Conservation (phyloP, 176 grass and related monocot species). For the Musa itinerans region DNA sequence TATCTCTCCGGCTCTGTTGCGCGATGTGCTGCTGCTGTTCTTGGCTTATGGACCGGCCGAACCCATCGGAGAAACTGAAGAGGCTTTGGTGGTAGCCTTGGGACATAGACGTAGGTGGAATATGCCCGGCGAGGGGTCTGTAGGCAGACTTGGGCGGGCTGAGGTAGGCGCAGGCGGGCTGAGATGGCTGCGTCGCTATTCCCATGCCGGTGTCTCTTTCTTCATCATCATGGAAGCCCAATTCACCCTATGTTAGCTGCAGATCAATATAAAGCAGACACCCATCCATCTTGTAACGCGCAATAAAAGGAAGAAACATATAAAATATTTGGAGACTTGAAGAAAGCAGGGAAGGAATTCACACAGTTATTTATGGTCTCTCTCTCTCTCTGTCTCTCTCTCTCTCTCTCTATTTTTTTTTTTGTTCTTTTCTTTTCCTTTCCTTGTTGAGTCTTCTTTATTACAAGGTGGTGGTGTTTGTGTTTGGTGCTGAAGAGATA, state of each 20-base stretch:
- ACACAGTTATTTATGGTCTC: no score
- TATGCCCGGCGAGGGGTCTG: neutral
- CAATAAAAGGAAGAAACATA: no score
- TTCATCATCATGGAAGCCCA: neutral
- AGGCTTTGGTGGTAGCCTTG: conserved; percentile 71
- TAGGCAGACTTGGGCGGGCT: neutral
- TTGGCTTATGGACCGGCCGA: conserved; percentile 26
- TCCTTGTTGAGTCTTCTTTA: neutral
- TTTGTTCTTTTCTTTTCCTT: neutral
- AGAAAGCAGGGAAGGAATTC: no score
- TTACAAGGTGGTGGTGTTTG: neutral
- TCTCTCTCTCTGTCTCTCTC: no score
- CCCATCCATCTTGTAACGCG: no score
- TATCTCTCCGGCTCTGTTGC: conserved; percentile 86
- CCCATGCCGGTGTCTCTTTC: conserved; percentile 58
- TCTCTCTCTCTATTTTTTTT: no score
- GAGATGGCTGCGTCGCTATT: conserved; percentile 54
- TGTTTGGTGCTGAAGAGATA: neutral
- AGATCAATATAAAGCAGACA: neutral
- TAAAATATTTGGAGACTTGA: no score
- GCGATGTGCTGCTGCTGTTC: conserved; percentile 62
- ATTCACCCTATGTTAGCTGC: neutral
- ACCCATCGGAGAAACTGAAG: conserved; percentile 51
- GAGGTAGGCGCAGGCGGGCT: neutral
- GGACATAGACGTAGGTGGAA: conserved; percentile 51